phyloP scores from a whole-genome alignment of 2,329 filamentous ascomycete genomes.

The Alternaria burnsii region DNA sequence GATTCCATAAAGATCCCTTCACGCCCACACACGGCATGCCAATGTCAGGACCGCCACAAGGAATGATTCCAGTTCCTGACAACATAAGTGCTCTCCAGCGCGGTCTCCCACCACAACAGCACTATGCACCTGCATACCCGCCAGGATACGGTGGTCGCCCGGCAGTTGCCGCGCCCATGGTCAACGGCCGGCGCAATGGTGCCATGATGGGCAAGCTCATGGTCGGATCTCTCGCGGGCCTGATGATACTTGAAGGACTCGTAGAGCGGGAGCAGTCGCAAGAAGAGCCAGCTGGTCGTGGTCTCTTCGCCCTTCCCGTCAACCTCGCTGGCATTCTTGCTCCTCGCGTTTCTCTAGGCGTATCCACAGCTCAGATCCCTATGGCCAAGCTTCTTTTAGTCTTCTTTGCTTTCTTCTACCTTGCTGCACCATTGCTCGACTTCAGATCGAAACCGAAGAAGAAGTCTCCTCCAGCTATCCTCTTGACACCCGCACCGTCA shows the following conservation, averaged over 20 bases:
- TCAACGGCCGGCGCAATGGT: slow-evolving; percentile 55
- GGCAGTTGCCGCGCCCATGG: slow-evolving; percentile 41
- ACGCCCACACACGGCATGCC: slow-evolving; percentile 33
- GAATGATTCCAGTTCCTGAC: slow-evolving; percentile 55
- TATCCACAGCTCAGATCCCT: slow-evolving; percentile 47
- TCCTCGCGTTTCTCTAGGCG: slow-evolving; percentile 44
- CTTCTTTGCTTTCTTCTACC: slow-evolving; percentile 63
- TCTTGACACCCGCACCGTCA: slow-evolving; percentile 67
- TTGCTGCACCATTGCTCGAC: slow-evolving; percentile 65
- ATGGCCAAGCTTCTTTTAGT: slow-evolving; percentile 62
- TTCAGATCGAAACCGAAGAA: slow-evolving; percentile 65
- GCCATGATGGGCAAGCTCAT: slow-evolving; percentile 78
- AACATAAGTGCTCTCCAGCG: slow-evolving; percentile 53
- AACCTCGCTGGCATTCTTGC: slow-evolving; percentile 41
- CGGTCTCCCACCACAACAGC: slow-evolving; percentile 46
- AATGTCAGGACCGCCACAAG: slow-evolving; percentile 47
- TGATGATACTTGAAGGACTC: slow-evolving; percentile 90
- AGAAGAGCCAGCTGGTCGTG: slow-evolving; percentile 50
- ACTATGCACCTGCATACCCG: slow-evolving; percentile 50
- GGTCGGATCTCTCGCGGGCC: slow-evolving; percentile 87
- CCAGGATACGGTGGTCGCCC: slow-evolving; percentile 40
- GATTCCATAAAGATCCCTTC: slow-evolving; percentile 52
- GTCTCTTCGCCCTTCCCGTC: slow-evolving; percentile 55
- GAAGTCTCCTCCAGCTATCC: slow-evolving; percentile 53
- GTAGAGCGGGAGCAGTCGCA: slow-evolving; percentile 68